Evolutionary conservation across 129 eudicot species (phyloP).

Genomic region (Smallanthus sonchifolius): DNA sequence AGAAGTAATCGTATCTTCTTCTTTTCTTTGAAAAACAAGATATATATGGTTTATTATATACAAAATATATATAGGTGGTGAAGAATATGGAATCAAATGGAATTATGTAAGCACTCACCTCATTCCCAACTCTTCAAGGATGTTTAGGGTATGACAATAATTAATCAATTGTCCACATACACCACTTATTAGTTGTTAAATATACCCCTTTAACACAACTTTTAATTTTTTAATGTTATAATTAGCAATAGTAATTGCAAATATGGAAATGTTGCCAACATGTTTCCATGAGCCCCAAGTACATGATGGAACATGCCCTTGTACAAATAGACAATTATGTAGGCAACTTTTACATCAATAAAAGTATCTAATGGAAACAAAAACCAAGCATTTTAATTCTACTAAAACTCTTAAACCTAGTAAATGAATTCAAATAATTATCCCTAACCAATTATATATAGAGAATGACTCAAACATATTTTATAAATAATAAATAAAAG

Average conservation of each 20-base stretch:
- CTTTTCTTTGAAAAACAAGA: constrained; percentile 1
- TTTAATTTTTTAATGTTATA: no score
- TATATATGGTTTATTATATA: constrained; percentile 1
- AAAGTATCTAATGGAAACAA: no score
- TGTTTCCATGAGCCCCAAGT: neutral
- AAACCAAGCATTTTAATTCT: no score
- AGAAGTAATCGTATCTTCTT: neutral
- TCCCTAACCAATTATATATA: no score
- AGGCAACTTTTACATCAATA: neutral
- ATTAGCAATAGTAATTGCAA: neutral
- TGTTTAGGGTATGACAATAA: neutral
- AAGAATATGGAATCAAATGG: constrained; percentile 24
- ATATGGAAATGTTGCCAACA: neutral
- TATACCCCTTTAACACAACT: neutral
- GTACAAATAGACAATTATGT: neutral
- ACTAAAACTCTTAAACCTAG: no score
- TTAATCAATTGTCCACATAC: neutral
- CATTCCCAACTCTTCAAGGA: constrained; percentile 19
- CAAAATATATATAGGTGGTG: neutral
- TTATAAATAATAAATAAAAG: no score
- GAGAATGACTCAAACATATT: no score
- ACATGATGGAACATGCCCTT: no score
- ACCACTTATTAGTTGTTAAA: neutral
- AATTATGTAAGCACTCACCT: constrained; percentile 9
- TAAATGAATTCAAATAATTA: no score